Evolutionary conservation across 768 basidiomycete species (phyloP).

Genomic region (Tubosaeta sp.): DNA sequence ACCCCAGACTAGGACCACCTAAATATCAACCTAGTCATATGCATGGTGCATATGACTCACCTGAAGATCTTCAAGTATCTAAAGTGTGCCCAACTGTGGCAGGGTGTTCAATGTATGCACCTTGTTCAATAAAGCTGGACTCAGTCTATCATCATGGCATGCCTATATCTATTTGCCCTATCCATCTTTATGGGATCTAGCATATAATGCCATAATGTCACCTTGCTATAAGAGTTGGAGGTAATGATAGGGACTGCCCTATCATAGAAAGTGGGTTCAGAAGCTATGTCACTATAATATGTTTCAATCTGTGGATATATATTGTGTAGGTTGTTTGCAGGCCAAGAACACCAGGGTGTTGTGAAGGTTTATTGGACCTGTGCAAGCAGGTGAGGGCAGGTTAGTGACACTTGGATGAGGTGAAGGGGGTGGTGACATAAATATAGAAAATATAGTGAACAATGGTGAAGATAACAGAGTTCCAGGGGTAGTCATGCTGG

Average conservation of each 20-base stretch:
- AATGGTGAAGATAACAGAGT: constrained; percentile 7
- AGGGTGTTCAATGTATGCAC: constrained; percentile 86
- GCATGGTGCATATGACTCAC: constrained; percentile 43
- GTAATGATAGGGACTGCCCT: constrained; percentile 66
- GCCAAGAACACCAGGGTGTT: constrained; percentile 43
- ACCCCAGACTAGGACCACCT: constrained; percentile 55
- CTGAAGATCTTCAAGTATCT: constrained; percentile 89
- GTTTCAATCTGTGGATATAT: constrained; percentile 67
- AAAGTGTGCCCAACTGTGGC: constrained; percentile 78
- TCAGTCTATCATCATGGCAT: constrained; percentile 44
- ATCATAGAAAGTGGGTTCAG: constrained; percentile 37
- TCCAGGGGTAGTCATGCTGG: not conserved
- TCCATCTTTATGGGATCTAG: constrained; percentile 2
- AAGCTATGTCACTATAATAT: constrained; percentile 28
- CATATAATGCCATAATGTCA: constrained; percentile 43
- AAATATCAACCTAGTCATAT: not conserved
- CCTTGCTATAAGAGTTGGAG: constrained; percentile 49
- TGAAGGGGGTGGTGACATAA: constrained; percentile 31
- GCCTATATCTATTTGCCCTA: constrained; percentile 1
- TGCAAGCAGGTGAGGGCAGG: constrained; percentile 22
- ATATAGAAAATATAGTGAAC: constrained; percentile 9
- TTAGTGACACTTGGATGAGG: constrained; percentile 28
- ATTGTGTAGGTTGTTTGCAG: constrained; percentile 78
- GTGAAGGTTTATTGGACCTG: constrained; percentile 43
- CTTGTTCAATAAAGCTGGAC: constrained; percentile 78